These are phyloP conservation scores for Dothistroma pini DNA, from an alignment of 2,329 filamentous ascomycete genomes.

Conservation along the genomic window DNA sequence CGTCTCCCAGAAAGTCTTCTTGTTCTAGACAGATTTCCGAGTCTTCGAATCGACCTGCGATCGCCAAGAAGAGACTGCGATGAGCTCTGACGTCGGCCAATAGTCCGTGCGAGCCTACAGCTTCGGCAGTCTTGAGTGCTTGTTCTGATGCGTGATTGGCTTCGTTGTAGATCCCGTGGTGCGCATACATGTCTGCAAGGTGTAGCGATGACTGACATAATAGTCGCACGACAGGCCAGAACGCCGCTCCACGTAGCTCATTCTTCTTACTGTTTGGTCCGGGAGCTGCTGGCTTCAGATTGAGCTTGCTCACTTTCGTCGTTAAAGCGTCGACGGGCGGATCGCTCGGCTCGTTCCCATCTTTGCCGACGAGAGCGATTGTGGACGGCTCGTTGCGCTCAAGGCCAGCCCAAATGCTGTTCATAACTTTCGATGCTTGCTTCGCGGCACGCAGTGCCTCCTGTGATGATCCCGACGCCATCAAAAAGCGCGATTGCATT, in stretches of 20 bases:
- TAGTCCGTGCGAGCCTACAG: constrained; percentile 17
- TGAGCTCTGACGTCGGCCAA: constrained; percentile 21
- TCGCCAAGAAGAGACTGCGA: constrained; percentile 23
- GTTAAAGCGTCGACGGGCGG: constrained; percentile 18
- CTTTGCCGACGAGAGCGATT: not conserved
- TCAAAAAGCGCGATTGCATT: constrained; percentile 25
- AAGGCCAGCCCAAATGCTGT: constrained; percentile 27
- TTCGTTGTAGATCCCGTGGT: constrained; percentile 83
- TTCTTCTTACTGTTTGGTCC: constrained; percentile 28
- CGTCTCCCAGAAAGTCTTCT: constrained; percentile 6
- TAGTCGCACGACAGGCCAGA: constrained; percentile 75
- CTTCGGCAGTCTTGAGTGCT: constrained; percentile 68
- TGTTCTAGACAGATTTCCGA: constrained; percentile 30
- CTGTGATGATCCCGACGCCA: constrained; percentile 15
- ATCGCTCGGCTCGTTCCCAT: constrained; percentile 11
- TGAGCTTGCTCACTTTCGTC: constrained; percentile 33
- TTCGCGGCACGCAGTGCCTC: constrained; percentile 30
- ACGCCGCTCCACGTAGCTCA: constrained; percentile 57
- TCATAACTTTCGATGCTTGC: constrained; percentile 27
- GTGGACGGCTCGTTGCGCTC: constrained; percentile 14
- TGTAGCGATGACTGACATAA: constrained; percentile 69
- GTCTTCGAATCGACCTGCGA: constrained; percentile 28
- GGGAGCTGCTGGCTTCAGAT: constrained; percentile 30
- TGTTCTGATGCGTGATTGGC: constrained; percentile 85
- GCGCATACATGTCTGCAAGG: constrained; percentile 72